Conservation (phyloP, 257 asterid genomes). For the Solanum arcanum region DNA sequence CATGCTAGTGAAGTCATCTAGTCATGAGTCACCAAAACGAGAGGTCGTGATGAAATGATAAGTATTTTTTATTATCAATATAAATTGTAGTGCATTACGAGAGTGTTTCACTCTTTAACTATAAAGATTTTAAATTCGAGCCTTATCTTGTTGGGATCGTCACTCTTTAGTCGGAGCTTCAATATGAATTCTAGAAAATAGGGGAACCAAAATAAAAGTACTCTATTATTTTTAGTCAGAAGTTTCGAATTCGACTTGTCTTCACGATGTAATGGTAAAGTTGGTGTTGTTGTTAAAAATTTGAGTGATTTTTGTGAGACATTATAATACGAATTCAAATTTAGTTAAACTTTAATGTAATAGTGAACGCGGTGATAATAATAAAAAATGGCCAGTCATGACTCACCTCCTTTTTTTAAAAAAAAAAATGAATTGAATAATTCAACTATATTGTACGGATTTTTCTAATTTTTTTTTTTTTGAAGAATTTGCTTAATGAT, state of each 20-base stretch:
- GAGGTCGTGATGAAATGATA: fast-evolving
- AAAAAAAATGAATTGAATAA: neutral
- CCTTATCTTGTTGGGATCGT: too few relatives aligned
- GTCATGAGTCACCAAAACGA: neutral
- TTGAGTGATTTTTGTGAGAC: neutral
- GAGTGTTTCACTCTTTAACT: too few relatives aligned
- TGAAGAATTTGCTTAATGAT: neutral
- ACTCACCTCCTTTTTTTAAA: neutral
- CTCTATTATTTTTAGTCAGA: neutral
- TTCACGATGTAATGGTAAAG: neutral
- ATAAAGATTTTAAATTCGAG: fast-evolving
- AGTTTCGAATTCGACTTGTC: neutral
- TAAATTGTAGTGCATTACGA: fast-evolving
- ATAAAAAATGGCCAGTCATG: neutral
- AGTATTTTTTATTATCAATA: neutral
- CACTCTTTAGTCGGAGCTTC: too few relatives aligned
- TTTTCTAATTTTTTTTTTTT: neutral
- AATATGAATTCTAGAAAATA: too few relatives aligned
- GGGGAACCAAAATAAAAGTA: too few relatives aligned
- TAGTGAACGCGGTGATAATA: fast-evolving
- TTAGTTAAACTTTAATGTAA: neutral
- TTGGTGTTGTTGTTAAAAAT: too few relatives aligned
- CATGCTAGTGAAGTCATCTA: neutral
- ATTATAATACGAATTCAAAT: fast-evolving
- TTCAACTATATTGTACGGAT: neutral